Evolutionary conservation across 768 basidiomycete species (phyloP), one percentile per base, ranked within the genome.

Genomic region (Auricularia heimuer): DNA sequence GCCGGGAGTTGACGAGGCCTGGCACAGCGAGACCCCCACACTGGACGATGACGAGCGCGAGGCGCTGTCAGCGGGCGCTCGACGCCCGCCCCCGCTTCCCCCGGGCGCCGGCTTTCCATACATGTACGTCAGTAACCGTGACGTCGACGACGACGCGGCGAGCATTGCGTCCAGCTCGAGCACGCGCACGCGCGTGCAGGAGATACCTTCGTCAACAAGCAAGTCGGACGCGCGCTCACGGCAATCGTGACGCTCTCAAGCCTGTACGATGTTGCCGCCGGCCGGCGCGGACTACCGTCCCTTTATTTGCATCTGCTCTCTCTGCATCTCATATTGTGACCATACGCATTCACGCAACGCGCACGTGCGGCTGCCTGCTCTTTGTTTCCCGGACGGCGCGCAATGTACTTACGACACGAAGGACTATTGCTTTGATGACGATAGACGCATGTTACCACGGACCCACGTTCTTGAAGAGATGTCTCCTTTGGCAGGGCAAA

Each of bases 91-190:
- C 16, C 56, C 56, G 8, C 56, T 60, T 4, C 56, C 56, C 11
- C 56, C 56, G 24, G 56, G 56, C 14, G 56, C 56, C 14, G 29
- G 34, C 24, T 35, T n/a, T 10, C 56, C 56, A 18, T 60, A 60
- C 34, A 60, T 60, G 56, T 34, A 33, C 24, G 56, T 60, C 56
- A 60, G 56, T 24, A 60, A 60, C 56, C 24, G 56, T 10, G 56
- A 60, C 56, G 24, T 33, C 24, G 56, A 60, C 56, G 56, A 60
- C 24, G 56, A 60, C 34, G 56, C 29, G 56, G 56, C 29, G 29
- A 60, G 56, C 56, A 3, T 60, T 29, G 56, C 56, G 56, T 60
- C 56, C 7, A 60, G 56, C 56, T 60, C 56, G 14, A 60, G 56
- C 56, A 60, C 56, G 34, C 56, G 24, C 3, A 60, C 56, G 1